phyloP scores from a whole-genome alignment of 192 early-diverging fungal genomes.

The Lunasporangiospora selenospora region DNA sequence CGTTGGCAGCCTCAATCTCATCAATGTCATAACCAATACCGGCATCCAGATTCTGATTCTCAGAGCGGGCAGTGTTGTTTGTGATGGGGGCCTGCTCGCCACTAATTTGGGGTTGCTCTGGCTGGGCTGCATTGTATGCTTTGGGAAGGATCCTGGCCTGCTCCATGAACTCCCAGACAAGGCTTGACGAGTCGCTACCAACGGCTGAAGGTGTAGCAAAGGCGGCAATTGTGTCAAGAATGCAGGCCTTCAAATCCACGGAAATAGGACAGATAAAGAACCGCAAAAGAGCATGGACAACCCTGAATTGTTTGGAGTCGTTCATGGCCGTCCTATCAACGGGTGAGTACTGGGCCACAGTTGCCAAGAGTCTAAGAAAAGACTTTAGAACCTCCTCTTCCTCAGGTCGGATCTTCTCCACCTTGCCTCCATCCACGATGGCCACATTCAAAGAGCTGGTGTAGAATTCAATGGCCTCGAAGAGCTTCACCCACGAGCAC shows the following conservation, averaged over 20 bases:
- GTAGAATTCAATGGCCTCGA: slow-evolving; percentile 77
- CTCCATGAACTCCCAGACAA: slow-evolving; percentile 86
- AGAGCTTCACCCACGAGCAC: slow-evolving; percentile 83
- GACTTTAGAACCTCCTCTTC: slow-evolving; percentile 77
- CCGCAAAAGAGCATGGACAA: slow-evolving; percentile 75
- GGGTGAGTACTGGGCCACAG: slow-evolving; percentile 81
- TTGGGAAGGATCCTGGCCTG: slow-evolving; percentile 48
- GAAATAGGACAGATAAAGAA: slow-evolving; percentile 83
- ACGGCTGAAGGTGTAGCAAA: slow-evolving; percentile 72
- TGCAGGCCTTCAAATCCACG: slow-evolving; percentile 79
- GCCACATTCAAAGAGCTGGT: slow-evolving; percentile 56
- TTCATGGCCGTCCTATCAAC: slow-evolving; percentile 71
- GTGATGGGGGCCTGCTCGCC: slow-evolving; percentile 21
- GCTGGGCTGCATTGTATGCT: slow-evolving; percentile 34
- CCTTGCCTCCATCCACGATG: slow-evolving; percentile 24
- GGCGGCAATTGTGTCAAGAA: slow-evolving; percentile 81
- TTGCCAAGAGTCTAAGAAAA: slow-evolving; percentile 78
- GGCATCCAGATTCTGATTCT: slow-evolving; percentile 22
- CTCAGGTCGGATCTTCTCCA: slow-evolving; percentile 68
- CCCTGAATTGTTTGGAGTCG: slow-evolving; percentile 71
- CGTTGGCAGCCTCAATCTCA: slow-evolving; percentile 76
- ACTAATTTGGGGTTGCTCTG: slow-evolving; percentile 26
- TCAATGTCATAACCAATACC: slow-evolving; percentile 82
- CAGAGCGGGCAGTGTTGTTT: slow-evolving; percentile 3
- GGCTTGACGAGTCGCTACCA: slow-evolving; percentile 60